Conservation (phyloP, 768 basidiomycete genomes). For the Cystoderma amianthinum region DNA sequence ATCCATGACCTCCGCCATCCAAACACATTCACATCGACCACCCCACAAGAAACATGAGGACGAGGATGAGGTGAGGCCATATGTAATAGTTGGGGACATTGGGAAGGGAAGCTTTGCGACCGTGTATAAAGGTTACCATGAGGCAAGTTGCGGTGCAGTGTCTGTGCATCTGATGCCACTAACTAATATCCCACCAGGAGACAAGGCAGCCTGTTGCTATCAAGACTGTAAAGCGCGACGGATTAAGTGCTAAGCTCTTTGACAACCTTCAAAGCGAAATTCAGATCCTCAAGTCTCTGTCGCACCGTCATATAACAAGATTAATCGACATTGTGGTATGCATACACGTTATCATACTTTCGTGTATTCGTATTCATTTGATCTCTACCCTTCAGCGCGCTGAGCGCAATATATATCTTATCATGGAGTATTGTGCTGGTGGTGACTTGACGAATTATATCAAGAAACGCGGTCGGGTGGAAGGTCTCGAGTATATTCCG, state of each 20-base stretch:
- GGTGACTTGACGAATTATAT: constrained; percentile 96
- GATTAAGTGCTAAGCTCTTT: constrained; percentile 84
- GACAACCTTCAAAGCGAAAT: constrained; percentile 99
- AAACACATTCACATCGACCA: too few relatives aligned
- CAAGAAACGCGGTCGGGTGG: constrained; percentile 93
- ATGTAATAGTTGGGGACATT: constrained; percentile 69
- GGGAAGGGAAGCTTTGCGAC: constrained; percentile 95
- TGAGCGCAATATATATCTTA: constrained; percentile 80
- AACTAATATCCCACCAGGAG: constrained; percentile 38
- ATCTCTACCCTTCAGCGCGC: constrained; percentile 40
- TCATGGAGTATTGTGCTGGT: constrained; percentile 97
- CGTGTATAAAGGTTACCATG: constrained; percentile 90
- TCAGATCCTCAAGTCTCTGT: constrained; percentile 89
- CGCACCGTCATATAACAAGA: constrained; percentile 89
- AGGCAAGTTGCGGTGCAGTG: constrained; percentile 46
- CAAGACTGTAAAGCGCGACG: constrained; percentile 88
- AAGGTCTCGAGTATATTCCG: constrained; percentile 79
- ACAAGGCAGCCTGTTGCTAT: constrained; percentile 80
- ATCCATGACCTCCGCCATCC: too few relatives aligned
- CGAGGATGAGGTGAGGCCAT: constrained; percentile 70
- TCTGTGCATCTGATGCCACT: background rate
- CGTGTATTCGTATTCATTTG: too few relatives aligned
- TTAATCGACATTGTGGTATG: constrained; percentile 88
- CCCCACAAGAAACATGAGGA: constrained; percentile 20
- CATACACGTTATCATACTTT: constrained; percentile 6